Base-by-base conservation (phyloP, 2,329 filamentous ascomycete species). In the Aspergillus intermedius region DNA sequence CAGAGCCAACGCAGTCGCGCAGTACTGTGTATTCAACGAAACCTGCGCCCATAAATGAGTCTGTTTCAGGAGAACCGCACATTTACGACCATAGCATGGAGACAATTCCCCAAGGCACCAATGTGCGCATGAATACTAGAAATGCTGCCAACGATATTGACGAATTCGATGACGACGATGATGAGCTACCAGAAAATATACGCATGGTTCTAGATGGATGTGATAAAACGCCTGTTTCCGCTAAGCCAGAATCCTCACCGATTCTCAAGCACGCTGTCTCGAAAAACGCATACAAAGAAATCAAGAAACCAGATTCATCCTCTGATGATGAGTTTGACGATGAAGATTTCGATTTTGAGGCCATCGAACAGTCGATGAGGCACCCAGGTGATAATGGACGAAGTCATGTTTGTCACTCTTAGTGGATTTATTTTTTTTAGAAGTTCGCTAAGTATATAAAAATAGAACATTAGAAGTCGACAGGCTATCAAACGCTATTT, bases 401-500 rank as follows among this genome's bases (percentile, higher is more conserved):
- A 42, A 88, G 86, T 44, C 84, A 93, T 71, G 82, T 83, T 61
- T 63, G 72, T 64, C 67, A 62, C 63, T 70, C 72, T 65, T 65
- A 66, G 60, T 63, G 50, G 49, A 49, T 54, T 62, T 51, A 53
- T n/a, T 19, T 52, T 46, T 49, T 49, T 50, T 61, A 64, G 57
- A 57, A 60, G 60, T 61, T 72, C 77, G 73, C 87, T 90, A 84
- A 91, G 75, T 73, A 63, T 65, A 71, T 71, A 74, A 75, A 80
- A 87, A 86, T 81, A 78, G 71, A 79, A 75, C 65, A 73, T 77
- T 65, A 86, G 84, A 66, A 74, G 78, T 58, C 84, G 67, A 49
- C 66, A 82, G 73, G 81, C 84, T 43, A 94, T 95, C 62, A 89
- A 95, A 70, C 85, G 91, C 57, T 95, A 95, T 71, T 75, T 91